Evolutionary conservation across 2,329 filamentous ascomycete species (phyloP).

Genomic region (Colletotrichum coccodes): DNA sequence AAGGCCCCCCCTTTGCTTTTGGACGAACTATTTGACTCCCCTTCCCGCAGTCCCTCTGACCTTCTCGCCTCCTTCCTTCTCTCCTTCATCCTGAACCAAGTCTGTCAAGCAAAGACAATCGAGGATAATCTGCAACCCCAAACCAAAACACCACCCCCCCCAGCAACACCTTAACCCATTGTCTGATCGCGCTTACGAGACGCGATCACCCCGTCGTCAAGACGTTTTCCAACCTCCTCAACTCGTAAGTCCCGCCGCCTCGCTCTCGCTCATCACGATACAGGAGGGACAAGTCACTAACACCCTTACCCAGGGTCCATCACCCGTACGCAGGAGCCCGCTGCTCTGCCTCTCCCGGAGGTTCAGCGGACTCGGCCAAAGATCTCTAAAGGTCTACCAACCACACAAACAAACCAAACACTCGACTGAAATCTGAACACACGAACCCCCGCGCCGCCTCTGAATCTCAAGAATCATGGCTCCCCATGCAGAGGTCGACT

Average conservation of each 20-base stretch:
- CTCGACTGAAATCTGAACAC: conserved; percentile 30
- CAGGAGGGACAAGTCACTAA: conserved; percentile 37
- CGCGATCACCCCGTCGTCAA: conserved; percentile 78
- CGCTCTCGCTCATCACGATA: background rate
- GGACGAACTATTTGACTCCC: conserved; percentile 19
- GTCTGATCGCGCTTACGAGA: conserved; percentile 65
- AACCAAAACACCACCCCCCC: background rate
- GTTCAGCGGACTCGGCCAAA: conserved; percentile 75
- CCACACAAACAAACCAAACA: conserved; percentile 59
- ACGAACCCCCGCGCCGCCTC: conserved; percentile 26
- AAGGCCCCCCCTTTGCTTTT: background rate
- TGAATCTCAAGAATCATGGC: conserved; percentile 72
- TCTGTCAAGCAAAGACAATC: background rate
- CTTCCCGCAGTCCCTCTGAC: background rate
- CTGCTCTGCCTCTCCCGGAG: conserved; percentile 89
- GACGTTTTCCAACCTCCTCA: conserved; percentile 98
- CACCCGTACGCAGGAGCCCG: conserved; percentile 97
- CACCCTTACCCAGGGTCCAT: conserved; percentile 72
- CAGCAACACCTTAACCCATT: conserved; percentile 9
- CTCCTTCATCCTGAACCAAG: conserved; percentile 3
- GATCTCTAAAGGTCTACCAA: conserved; percentile 51
- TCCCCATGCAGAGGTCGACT: conserved; percentile 80
- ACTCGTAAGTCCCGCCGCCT: conserved; percentile 76
- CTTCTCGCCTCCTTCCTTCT: background rate
- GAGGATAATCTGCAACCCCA: conserved; percentile 5